Evolutionary conservation across 2,329 filamentous ascomycete genomes (phyloP).

Genomic region (Pseudogymnoascus sp.): DNA sequence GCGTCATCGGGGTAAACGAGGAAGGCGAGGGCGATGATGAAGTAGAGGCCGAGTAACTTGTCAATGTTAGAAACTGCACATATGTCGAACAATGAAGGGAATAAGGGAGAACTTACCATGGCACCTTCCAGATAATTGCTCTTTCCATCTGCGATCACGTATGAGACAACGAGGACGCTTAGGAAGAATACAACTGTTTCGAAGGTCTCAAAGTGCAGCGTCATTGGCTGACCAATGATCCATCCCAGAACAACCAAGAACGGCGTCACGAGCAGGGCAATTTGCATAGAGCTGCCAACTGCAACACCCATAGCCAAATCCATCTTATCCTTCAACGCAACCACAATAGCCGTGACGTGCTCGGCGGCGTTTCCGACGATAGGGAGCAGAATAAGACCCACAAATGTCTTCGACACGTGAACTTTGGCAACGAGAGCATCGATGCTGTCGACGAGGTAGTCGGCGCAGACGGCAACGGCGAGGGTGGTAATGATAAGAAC

Average conservation of each 20-base stretch:
- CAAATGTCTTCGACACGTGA: constrained; percentile 73
- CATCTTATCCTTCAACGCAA: constrained; percentile 72
- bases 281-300: constrained; percentile 76
- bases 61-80: not conserved
- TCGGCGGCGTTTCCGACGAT: constrained; percentile 78
- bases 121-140: constrained; percentile 78
- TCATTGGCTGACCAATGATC: constrained; percentile 66
- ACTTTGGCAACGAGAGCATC: constrained; percentile 63
- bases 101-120: constrained; percentile 45
- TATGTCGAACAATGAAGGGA: not conserved
- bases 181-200: constrained; percentile 74
- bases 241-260: constrained; percentile 75
- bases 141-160: constrained; percentile 73
- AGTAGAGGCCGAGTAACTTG: constrained; percentile 38
- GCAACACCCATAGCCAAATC: constrained; percentile 72
- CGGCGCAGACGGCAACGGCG: constrained; percentile 66
- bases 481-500: constrained; percentile 66
- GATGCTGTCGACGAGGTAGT: constrained; percentile 72
- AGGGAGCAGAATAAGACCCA: constrained; percentile 71
- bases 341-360: constrained; percentile 74
- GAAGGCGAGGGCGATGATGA: constrained; percentile 55
- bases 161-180: constrained; percentile 68
- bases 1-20: constrained; percentile 53
- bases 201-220: constrained; percentile 73
- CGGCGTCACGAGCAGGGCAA: constrained; percentile 73